Percentiles rank a stretch among this genome's conserved stretches.
Conservation (phyloP, 257 asterid species). For the Pogostemon cablin region DNA sequence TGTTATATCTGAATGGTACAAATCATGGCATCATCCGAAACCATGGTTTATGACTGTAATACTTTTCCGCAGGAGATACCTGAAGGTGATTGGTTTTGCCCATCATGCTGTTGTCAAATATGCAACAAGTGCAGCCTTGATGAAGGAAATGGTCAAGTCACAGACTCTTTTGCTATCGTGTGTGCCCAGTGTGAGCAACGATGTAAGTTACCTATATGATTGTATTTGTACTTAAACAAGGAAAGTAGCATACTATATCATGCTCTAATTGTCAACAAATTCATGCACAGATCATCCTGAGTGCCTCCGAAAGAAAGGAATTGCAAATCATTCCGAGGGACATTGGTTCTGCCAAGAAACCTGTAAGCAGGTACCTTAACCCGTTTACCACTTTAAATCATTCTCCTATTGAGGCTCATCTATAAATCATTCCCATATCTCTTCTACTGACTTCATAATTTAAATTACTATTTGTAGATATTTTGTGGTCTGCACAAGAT, state of each 20-base stretch:
- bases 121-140: conserved; percentile 52
- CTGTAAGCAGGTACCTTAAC: conserved; percentile 66
- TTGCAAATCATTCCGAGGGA: conserved; percentile 38
- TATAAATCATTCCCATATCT: conserved; percentile 1
- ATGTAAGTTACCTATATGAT: conserved; percentile 54
- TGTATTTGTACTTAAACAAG: conserved; percentile 20
- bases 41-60: conserved; percentile 27
- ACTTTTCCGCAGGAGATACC: conserved; percentile 69
- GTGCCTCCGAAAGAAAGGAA: conserved; percentile 57
- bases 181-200: conserved; percentile 80
- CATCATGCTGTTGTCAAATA: conserved; percentile 83
- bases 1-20: conserved; percentile 12
- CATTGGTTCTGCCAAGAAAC: conserved; percentile 71
- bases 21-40: conserved; percentile 3
- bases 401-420: neutral
- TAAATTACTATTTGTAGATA: conserved; percentile 56
- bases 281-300: conserved; percentile 62
- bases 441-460: neutral
- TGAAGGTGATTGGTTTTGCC: conserved; percentile 97
- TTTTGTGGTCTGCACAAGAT: conserved; percentile 53
- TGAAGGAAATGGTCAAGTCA: conserved; percentile 32
- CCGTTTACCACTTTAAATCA: conserved; percentile 6
- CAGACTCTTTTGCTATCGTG: conserved; percentile 37
- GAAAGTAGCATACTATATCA: neutral
- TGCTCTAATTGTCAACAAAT: conserved; percentile 33